Evolutionary conservation across 2,329 filamentous ascomycete genomes (phyloP), one percentile per base, ranked within the genome.

Genomic region (Nothophaeocryptopus gaeumannii): DNA sequence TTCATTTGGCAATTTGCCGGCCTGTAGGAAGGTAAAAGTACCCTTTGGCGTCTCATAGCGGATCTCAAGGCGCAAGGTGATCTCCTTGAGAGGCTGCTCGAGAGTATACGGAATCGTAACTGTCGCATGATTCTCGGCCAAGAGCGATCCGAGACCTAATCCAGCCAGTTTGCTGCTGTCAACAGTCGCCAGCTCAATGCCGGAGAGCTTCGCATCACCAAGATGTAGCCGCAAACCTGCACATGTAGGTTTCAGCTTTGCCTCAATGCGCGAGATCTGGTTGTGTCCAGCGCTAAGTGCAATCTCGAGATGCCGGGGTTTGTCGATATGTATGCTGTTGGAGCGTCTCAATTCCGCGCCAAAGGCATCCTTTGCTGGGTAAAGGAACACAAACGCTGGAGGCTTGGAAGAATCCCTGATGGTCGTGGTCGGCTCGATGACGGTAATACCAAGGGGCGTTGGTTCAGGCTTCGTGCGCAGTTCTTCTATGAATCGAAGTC

Each of bases 71-170:
- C 84, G 85, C 47, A 92, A 77, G 0, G 83, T 79, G 1, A 96
- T 80, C 32, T 83, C 84, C 2, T 78, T 78, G 1, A 88, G 77
- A 37, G 89, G 83, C 50, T 87, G 84, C 65, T 96, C 91, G 9
- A 92, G 78, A 1, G 86, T 91, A 61, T 95, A 99, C 0, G 91
- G 92, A 39, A 91, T 79, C 5, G 77, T 75, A 15, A 96, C 74
- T 15, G 75, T 82, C 14, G 86, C 69, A 0, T 63, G 70, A 0
- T 74, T 73, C 2, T 75, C 61, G 0, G 74, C 14, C 2, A 33
- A 37, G 9, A 67, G 53, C n/a, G 20, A 35, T 16, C 53, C 49
- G 2, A 67, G 51, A 13, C 38, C 13, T 7, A 66, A 26, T 11
- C 56, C 50, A n/a, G 61, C 61, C 26, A 47, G 54, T 20, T 52